Evolutionary conservation across 2,329 filamentous ascomycete genomes (phyloP), one percentile per base, ranked within the genome.

Genomic region (Pyrenochaeta sp.): DNA sequence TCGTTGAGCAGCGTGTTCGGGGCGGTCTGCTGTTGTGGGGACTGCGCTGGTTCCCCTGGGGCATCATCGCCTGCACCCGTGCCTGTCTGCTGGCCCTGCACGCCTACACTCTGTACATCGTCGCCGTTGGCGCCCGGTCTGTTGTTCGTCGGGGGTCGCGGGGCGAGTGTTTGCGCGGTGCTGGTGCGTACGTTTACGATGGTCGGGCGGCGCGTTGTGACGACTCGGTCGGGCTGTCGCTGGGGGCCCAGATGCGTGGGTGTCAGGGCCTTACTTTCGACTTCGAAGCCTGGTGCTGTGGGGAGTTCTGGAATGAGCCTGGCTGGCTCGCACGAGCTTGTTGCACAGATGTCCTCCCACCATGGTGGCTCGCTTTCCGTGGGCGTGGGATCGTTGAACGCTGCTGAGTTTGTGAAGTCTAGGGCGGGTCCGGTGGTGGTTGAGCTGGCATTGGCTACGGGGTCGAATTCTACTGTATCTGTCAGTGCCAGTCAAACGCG

Each of bases 151-250:
- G 28, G 28, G 21, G 18, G n/a, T 22, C n/a, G 3, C 10, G 24
- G 23, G 11, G 26, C 29, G 28, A 27, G 17, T 14, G 31, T 38
- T 2, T 39, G 22, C 3, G 35, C 31, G 4, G 48, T 27, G 15
- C 39, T 55, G 10, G 58, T 61, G 17, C 51, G 49, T 18, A 61
- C 31, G 2, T 23, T 37, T 10, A 62, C 35, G 3, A 65, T 35
- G 3, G 46, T 56, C 7, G 56, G 58, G 10, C 53, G 53, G 17
- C 29, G 47, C 6, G 52, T 58, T 4, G 47, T 50, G 11, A 58
- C 21, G 9, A 56, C 32, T 9, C 35, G 30, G 11, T 48, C 28
- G 8, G 37, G 44, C 15, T 46, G 44, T 19, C 40, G 35, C 19
- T 32, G 17, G 6, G 39, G 30, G 10, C 15, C 36, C 10, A 47